phyloP scores from a whole-genome alignment of 805 yeast species.

The Wickerhamiella azyma region DNA sequence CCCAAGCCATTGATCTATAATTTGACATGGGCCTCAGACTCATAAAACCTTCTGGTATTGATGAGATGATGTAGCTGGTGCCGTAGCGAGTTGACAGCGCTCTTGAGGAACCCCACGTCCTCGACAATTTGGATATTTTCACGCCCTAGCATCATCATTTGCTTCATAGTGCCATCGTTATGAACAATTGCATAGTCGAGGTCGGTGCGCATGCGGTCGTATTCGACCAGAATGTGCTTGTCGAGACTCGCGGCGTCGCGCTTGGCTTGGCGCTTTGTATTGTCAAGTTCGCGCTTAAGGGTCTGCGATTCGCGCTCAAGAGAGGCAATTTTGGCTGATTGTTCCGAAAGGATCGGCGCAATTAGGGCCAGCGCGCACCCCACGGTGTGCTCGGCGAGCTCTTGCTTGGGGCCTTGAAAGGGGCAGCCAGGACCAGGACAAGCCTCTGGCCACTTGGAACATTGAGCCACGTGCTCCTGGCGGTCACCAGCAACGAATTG shows the following conservation, averaged over 20 bases:
- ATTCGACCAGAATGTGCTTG: constrained; percentile 22
- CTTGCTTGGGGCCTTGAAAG: constrained; percentile 15
- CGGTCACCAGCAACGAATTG: constrained; percentile 13
- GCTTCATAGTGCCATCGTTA: constrained; percentile 24
- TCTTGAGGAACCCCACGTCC: constrained; percentile 23
- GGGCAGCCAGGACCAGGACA: constrained; percentile 13
- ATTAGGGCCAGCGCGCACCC: constrained; percentile 21
- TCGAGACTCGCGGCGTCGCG: constrained; percentile 18
- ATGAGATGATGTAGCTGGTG: constrained; percentile 21
- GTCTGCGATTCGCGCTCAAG: constrained; percentile 25
- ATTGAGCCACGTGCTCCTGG: constrained; percentile 11
- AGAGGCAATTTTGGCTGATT: constrained; percentile 19
- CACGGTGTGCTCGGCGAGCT: constrained; percentile 18
- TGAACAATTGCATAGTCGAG: constrained; percentile 22
- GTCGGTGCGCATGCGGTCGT: constrained; percentile 26
- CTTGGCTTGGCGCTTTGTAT: constrained; percentile 13
- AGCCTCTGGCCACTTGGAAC: constrained; percentile 10
- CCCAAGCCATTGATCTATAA: too few relatives aligned
- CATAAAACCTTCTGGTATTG: not conserved
- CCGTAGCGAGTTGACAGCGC: constrained; percentile 15
- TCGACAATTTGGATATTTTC: constrained; percentile 25
- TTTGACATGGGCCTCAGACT: not conserved
- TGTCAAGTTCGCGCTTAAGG: constrained; percentile 22
- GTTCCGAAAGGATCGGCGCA: constrained; percentile 19
- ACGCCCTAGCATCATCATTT: constrained; percentile 23